Conservation (phyloP, 2,329 filamentous ascomycete genomes). For the Cercospora sojina region DNA sequence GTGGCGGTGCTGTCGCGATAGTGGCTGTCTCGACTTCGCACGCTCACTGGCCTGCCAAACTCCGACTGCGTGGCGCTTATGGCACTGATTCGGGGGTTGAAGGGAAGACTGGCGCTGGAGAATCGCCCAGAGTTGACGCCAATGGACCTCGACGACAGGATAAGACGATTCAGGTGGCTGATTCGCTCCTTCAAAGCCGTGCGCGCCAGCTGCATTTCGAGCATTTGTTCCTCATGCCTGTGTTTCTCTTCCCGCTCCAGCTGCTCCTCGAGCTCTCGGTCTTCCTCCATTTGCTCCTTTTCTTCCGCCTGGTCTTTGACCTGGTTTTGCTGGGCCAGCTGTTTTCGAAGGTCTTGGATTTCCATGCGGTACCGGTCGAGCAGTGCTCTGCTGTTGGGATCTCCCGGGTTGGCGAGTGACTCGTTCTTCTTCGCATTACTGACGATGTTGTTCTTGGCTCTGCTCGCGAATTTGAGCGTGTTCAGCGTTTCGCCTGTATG, state of each 20-base stretch:
- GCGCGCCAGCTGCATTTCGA: constrained; percentile 95
- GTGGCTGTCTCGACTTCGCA: constrained; percentile 33
- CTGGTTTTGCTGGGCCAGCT: constrained; percentile 81
- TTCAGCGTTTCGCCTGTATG: constrained; percentile 89
- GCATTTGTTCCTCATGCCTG: constrained; percentile 87
- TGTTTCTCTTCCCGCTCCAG: constrained; percentile 70
- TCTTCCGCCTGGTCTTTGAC: constrained; percentile 50
- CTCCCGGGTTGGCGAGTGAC: constrained; percentile 71
- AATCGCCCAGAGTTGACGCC: constrained; percentile 84
- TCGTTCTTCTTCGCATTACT: constrained; percentile 95
- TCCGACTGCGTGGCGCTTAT: constrained; percentile 40
- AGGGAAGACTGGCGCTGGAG: constrained; percentile 42
- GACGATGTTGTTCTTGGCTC: constrained; percentile 96
- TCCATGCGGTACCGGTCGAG: constrained; percentile 93
- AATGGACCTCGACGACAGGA: constrained; percentile 91
- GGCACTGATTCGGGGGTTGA: constrained; percentile 41
- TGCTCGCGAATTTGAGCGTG: constrained; percentile 92
- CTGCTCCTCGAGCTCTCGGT: constrained; percentile 66
- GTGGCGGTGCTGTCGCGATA: constrained; percentile 38
- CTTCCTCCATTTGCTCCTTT: constrained; percentile 61
- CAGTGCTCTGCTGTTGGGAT: constrained; percentile 81
- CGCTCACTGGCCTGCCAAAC: constrained; percentile 35
- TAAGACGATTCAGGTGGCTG: constrained; percentile 91
- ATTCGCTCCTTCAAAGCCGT: constrained; percentile 97
- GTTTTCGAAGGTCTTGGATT: constrained; percentile 75